These are phyloP conservation scores for Gaertneriomyces sp. DNA, from an alignment of 192 early-diverging fungal species.

Conservation along the genomic window DNA sequence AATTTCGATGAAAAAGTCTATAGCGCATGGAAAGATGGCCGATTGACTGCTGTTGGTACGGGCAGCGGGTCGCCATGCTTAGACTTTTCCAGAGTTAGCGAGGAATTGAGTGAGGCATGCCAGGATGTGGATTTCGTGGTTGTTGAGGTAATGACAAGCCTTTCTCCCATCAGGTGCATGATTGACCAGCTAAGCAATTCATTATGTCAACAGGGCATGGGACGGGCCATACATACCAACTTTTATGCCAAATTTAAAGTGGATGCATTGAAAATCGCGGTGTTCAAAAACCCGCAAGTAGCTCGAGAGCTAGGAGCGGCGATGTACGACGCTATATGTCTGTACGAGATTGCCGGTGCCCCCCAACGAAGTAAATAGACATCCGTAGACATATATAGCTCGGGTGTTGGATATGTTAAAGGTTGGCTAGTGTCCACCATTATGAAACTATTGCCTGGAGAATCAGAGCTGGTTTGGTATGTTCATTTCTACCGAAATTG, in stretches of 20 bases:
- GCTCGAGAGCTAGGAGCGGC: constrained; percentile 63
- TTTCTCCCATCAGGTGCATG: background rate
- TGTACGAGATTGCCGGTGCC: constrained; percentile 22
- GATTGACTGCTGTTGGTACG: constrained; percentile 58
- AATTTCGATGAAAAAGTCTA: constrained; percentile 43
- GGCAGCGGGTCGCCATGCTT: constrained; percentile 72
- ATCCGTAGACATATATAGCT: too few relatives aligned
- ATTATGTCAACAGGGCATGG: constrained; percentile 54
- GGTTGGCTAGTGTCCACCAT: too few relatives aligned
- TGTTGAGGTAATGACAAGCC: constrained; percentile 47
- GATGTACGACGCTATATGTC: constrained; percentile 67
- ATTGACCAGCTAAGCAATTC: constrained; percentile 12
- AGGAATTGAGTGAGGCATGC: constrained; percentile 51
- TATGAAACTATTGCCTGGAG: too few relatives aligned
- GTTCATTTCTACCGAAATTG: too few relatives aligned
- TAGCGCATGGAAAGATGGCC: constrained; percentile 21
- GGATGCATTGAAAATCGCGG: constrained; percentile 73
- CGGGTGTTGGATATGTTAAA: too few relatives aligned
- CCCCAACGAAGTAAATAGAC: too few relatives aligned
- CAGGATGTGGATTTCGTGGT: constrained; percentile 68
- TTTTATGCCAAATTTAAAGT: constrained; percentile 63
- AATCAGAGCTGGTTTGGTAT: too few relatives aligned
- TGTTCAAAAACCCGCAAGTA: constrained; percentile 74
- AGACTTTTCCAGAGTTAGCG: constrained; percentile 62
- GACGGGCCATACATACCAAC: constrained; percentile 79